Percentiles rank a stretch among this genome's conserved stretches.
Evolutionary conservation across 352 stramenopile genomes (phyloP).

Genomic region (Peronospora farinosa): DNA sequence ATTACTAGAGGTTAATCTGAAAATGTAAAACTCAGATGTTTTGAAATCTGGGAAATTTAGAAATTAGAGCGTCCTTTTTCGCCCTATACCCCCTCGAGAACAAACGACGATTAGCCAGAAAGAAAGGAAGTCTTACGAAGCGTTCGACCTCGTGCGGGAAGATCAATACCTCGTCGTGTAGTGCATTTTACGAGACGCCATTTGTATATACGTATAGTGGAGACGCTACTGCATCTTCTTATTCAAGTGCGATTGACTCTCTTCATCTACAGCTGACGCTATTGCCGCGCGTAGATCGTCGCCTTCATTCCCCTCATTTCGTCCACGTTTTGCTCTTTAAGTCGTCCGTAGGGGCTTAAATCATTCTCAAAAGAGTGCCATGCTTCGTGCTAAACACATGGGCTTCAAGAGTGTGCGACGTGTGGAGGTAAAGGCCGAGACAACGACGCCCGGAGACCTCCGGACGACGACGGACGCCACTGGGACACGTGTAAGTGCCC

Average conservation of each 20-base stretch:
- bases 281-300: conserved; percentile 4
- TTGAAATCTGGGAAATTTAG: conserved; percentile 11
- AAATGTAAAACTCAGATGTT: background rate
- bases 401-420: conserved; percentile 73
- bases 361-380: conserved; percentile 5
- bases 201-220: background rate
- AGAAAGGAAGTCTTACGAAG: conserved; percentile 13
- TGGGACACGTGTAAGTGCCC: conserved; percentile 52
- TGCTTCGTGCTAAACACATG: conserved; percentile 77
- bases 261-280: conserved; percentile 5
- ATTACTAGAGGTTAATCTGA: background rate
- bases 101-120: conserved; percentile 31
- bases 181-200: background rate
- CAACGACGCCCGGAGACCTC: conserved; percentile 70
- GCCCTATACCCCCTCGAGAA: conserved; percentile 18
- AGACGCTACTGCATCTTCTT: conserved; percentile 2
- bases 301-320: background rate
- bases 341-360: background rate
- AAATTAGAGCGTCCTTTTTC: conserved; percentile 13
- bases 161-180: conserved; percentile 12
- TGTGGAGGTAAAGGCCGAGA: conserved; percentile 85
- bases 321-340: background rate
- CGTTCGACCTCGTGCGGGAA: conserved; percentile 13
- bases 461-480: conserved; percentile 63
- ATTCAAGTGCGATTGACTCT: conserved; percentile 1